These are phyloP conservation scores for Floccularia luteovirens DNA, from an alignment of 768 basidiomycete genomes.

Conservation along the genomic window DNA sequence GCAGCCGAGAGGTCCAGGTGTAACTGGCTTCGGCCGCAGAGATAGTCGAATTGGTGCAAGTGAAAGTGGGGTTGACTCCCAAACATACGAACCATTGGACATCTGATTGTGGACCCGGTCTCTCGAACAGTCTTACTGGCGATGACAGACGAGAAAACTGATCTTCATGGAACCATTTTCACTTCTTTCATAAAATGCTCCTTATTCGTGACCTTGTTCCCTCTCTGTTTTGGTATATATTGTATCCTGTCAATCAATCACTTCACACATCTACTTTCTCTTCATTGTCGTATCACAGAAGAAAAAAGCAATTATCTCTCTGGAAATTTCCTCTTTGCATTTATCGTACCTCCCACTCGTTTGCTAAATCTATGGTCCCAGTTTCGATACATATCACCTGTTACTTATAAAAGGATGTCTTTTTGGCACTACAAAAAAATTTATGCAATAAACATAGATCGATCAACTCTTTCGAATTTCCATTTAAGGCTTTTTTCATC, in stretches of 20 bases:
- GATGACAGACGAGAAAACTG: constrained; percentile 34
- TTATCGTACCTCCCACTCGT: constrained; percentile 24
- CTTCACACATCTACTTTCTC: constrained; percentile 24
- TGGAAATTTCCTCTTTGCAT: constrained; percentile 15
- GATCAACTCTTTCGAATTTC: too few species aligned
- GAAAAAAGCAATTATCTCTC: constrained; percentile 17
- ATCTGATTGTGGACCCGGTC: constrained; percentile 48
- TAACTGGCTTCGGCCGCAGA: constrained; percentile 64
- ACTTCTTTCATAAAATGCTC: constrained; percentile 10
- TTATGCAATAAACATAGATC: too few species aligned
- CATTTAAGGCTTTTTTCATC: too few species aligned
- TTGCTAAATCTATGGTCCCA: constrained; percentile 26
- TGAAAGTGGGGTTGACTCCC: constrained; percentile 65
- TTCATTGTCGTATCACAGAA: constrained; percentile 17
- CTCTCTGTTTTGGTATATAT: constrained; percentile 13
- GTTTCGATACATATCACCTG: constrained; percentile 7
- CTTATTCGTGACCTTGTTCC: constrained; percentile 12
- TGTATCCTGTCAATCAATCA: constrained; percentile 20
- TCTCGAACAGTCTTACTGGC: constrained; percentile 37
- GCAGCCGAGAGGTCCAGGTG: constrained; percentile 80
- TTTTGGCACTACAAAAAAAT: too few species aligned
- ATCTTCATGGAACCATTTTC: constrained; percentile 10
- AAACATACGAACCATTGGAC: constrained; percentile 83
- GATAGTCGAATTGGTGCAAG: constrained; percentile 46
- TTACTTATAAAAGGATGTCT: constrained; percentile 2